Conservation (phyloP, 495 filamentous ascomycete genomes). For the Lasiosphaeris hirsuta region DNA sequence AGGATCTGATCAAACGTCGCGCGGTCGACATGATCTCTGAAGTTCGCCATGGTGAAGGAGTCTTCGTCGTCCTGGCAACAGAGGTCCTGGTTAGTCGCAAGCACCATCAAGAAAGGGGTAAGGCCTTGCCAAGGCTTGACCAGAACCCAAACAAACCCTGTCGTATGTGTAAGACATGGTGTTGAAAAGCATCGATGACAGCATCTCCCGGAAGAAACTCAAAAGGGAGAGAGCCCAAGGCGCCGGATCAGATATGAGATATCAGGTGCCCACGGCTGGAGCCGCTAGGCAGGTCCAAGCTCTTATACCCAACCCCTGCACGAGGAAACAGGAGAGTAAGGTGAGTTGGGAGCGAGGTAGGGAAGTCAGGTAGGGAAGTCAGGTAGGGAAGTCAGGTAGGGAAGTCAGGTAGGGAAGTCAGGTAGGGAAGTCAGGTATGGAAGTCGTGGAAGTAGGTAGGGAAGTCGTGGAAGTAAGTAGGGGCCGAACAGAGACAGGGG, state of each 20-base stretch:
- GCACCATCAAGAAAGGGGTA: neutral
- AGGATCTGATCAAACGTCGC: slow-evolving; percentile 89
- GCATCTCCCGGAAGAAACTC: neutral
- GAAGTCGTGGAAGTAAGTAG: too few relatives aligned
- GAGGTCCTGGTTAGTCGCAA: slow-evolving; percentile 11
- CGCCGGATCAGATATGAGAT: neutral
- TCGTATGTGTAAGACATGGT: slow-evolving; percentile 17
- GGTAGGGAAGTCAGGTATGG: too few relatives aligned
- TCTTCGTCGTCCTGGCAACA: slow-evolving; percentile 23
- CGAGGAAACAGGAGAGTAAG: too few relatives aligned
- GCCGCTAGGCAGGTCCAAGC: too few relatives aligned
- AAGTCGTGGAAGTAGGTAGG: too few relatives aligned
- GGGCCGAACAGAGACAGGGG: too few relatives aligned
- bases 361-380: too few relatives aligned
- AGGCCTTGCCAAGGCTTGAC: neutral
- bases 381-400: too few relatives aligned
- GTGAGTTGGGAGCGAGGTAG: too few relatives aligned
- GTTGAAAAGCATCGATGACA: neutral
- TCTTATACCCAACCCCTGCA: too few relatives aligned
- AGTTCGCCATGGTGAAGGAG: slow-evolving; percentile 34
- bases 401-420: too few relatives aligned
- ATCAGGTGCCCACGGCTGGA: too few relatives aligned
- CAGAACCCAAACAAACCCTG: slow-evolving; percentile 22
- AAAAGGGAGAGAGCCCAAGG: neutral
- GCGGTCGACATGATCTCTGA: slow-evolving; percentile 71